Percentiles rank a stretch among this genome's conserved stretches.
phyloP scores from a whole-genome alignment of 1,284 basidiomycete genomes.

The Moniliella sp. region DNA sequence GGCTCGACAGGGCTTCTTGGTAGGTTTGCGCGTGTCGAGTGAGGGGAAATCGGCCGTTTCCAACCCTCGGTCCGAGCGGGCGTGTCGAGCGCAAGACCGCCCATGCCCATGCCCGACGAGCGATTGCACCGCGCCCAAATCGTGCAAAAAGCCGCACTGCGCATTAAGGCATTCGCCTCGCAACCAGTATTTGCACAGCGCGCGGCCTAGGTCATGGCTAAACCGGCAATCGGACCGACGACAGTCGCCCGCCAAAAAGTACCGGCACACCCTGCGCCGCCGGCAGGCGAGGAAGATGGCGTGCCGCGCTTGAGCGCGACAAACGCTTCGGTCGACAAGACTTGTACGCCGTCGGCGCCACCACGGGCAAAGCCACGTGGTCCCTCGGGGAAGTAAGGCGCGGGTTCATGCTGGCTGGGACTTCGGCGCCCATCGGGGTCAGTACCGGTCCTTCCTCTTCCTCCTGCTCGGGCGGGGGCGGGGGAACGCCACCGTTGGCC shows the following conservation, averaged over 20 bases:
- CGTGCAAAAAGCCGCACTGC: constrained; percentile 29
- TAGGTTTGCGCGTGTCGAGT: neutral
- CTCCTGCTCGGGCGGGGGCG: constrained; percentile 4
- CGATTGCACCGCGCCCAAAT: constrained; percentile 44
- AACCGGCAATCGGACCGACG: constrained; percentile 86
- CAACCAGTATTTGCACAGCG: constrained; percentile 89
- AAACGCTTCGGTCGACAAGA: neutral
- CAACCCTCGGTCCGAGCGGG: constrained; percentile 65
- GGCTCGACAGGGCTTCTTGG: no score
- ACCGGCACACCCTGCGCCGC: constrained; percentile 52
- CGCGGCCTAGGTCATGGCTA: constrained; percentile 39
- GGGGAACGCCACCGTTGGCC: constrained; percentile 37
- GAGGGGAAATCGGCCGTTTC: constrained; percentile 32
- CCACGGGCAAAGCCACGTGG: neutral
- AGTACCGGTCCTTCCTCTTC: constrained; percentile 1
- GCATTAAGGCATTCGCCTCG: constrained; percentile 46
- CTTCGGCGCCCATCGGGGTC: neutral
- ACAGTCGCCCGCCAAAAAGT: constrained; percentile 87
- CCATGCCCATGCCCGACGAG: constrained; percentile 37
- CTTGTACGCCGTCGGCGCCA: neutral
- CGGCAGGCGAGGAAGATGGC: neutral
- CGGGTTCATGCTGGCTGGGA: neutral
- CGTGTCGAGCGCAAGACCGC: no score
- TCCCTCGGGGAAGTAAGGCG: neutral
- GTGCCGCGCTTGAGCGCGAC: neutral